Percentiles rank a stretch among this genome's conserved stretches.
Conservation (phyloP, 2,329 filamentous ascomycete genomes). For the Botrytis fabae region DNA sequence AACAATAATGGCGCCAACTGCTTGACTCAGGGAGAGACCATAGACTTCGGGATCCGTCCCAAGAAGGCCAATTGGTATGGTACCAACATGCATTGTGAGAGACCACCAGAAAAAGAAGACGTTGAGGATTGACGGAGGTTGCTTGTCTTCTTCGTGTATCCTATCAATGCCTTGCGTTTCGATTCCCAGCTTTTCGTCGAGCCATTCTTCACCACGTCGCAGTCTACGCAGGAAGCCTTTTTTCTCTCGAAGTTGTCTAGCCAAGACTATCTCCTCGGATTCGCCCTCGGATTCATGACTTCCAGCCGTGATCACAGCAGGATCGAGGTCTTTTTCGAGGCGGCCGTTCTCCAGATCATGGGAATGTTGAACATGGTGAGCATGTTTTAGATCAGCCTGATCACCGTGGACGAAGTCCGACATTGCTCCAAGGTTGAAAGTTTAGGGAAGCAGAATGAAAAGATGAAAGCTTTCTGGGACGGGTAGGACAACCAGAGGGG, state of each 20-base stretch:
- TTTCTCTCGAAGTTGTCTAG: slow-evolving; percentile 32
- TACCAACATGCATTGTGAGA: slow-evolving; percentile 46
- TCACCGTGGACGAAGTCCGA: slow-evolving; percentile 37
- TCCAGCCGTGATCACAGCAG: slow-evolving; percentile 15
- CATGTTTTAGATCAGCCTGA: slow-evolving; percentile 31
- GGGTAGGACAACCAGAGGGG: slow-evolving; percentile 16
- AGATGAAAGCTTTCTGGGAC: slow-evolving; percentile 8
- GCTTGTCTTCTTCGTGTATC: slow-evolving; percentile 47
- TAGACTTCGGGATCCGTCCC: slow-evolving; percentile 47
- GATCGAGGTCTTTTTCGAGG: slow-evolving; percentile 26
- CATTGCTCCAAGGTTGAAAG: slow-evolving; percentile 14
- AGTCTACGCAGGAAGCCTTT: slow-evolving; percentile 35
- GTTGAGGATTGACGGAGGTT: slow-evolving; percentile 45
- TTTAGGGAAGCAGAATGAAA: slow-evolving; percentile 1
- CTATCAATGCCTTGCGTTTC: slow-evolving; percentile 51
- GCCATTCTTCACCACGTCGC: slow-evolving; percentile 43
- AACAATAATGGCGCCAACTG: slow-evolving; percentile 45
- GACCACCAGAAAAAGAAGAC: slow-evolving; percentile 49
- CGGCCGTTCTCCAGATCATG: slow-evolving; percentile 34
- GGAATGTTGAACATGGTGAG: slow-evolving; percentile 29
- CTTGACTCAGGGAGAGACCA: slow-evolving; percentile 48
- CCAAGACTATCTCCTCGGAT: slow-evolving; percentile 31
- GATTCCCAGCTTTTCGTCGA: slow-evolving; percentile 49
- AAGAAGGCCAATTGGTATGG: slow-evolving; percentile 46
- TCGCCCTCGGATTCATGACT: slow-evolving; percentile 19